phyloP scores from a whole-genome alignment of 495 filamentous ascomycete species.

The Trichocladium antarcticum region DNA sequence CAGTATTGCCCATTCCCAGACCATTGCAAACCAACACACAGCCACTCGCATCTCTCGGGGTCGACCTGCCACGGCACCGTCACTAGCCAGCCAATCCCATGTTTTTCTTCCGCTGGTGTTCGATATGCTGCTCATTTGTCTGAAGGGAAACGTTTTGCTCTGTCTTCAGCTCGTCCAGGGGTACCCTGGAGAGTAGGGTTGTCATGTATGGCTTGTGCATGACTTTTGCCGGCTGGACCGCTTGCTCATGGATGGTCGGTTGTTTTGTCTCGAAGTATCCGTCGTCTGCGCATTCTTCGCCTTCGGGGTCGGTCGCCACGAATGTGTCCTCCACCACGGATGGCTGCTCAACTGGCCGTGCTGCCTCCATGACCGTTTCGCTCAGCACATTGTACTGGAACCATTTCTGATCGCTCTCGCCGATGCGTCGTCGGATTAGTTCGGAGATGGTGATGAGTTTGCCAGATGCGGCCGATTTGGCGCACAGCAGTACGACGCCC shows the following conservation, averaged over 20 bases:
- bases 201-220: conserved; percentile 39
- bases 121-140: conserved; percentile 27
- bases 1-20: not conserved
- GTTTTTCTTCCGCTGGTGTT: conserved; percentile 16
- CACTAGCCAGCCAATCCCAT: conserved; percentile 11
- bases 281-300: conserved; percentile 27
- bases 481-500: conserved; percentile 37
- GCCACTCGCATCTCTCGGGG: no score
- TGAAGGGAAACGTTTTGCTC: conserved; percentile 22
- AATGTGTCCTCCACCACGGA: conserved; percentile 32
- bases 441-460: conserved; percentile 58
- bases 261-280: conserved; percentile 47
- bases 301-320: conserved; percentile 17
- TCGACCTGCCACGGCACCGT: not conserved
- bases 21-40: not conserved
- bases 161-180: conserved; percentile 40
- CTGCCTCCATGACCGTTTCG: conserved; percentile 23
- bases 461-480: conserved; percentile 39
- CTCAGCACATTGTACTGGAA: conserved; percentile 51
- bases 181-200: conserved; percentile 47
- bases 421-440: conserved; percentile 50
- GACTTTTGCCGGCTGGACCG: conserved; percentile 24
- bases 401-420: conserved; percentile 41
- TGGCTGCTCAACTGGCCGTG: conserved; percentile 14
- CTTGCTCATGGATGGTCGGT: conserved; percentile 36